phyloP scores from a whole-genome alignment of 31 red algal species.

The Porphyra umbilicalis region DNA sequence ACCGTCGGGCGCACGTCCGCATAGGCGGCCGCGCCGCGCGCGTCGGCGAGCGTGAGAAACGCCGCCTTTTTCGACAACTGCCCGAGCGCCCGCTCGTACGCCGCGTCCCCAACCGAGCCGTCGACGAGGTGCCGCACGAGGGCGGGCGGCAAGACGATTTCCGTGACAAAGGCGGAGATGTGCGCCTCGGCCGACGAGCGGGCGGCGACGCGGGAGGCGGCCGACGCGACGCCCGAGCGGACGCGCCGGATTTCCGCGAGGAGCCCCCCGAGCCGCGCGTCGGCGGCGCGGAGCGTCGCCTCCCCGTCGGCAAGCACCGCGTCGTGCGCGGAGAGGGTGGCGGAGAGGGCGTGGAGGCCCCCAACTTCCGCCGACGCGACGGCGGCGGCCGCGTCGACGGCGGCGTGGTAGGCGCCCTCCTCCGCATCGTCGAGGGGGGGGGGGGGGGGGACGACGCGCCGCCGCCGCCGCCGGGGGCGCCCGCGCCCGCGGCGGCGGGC shows the following conservation, averaged over 20 bases:
- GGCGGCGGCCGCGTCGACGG: background rate
- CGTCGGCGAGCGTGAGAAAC: slow-evolving; percentile 54
- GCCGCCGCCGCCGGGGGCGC: background rate
- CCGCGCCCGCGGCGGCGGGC: background rate
- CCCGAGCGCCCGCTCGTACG: slow-evolving; percentile 41
- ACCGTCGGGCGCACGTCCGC: slow-evolving; percentile 49
- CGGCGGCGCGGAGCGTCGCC: background rate
- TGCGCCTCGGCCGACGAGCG: slow-evolving; percentile 19
- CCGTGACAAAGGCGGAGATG: slow-evolving; percentile 44
- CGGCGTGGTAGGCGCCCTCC: background rate
- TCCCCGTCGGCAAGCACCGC: background rate
- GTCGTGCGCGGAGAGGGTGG: background rate
- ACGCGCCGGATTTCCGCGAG: background rate
- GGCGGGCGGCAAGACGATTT: slow-evolving; percentile 49
- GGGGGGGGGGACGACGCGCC: background rate
- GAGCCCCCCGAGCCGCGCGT: background rate
- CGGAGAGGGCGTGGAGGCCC: background rate
- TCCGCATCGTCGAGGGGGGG: background rate
- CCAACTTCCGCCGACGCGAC: background rate
- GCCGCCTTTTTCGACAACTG: slow-evolving; percentile 67
- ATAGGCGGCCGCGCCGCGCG: slow-evolving; percentile 31
- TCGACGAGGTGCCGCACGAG: slow-evolving; percentile 54
- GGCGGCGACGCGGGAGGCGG: background rate
- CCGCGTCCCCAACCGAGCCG: slow-evolving; percentile 36
- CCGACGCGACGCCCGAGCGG: background rate